phyloP scores from a whole-genome alignment of 1,139 yeast species.

The Kodamaea ohmeri region DNA sequence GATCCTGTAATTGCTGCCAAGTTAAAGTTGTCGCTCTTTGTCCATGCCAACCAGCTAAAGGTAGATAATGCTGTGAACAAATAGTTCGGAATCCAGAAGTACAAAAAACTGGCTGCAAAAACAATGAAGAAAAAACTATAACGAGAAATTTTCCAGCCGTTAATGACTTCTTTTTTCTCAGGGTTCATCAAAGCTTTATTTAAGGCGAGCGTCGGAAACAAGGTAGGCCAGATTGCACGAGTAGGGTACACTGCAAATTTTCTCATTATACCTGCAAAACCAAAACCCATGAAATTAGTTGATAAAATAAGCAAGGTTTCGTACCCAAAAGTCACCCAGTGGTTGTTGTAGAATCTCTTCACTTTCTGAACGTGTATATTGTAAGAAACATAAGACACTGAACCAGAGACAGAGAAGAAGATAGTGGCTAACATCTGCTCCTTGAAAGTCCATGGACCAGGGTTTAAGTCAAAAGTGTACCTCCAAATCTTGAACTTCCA shows the following conservation, averaged over 20 bases:
- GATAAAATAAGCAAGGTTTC: constrained; percentile 16
- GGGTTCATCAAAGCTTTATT: constrained; percentile 20
- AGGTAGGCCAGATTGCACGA: constrained; percentile 18
- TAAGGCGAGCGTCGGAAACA: constrained; percentile 20
- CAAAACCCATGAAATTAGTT: constrained; percentile 23
- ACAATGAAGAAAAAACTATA: constrained; percentile 16
- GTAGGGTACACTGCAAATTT: constrained; percentile 19
- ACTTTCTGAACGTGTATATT: constrained; percentile 21
- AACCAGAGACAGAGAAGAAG: constrained; percentile 18
- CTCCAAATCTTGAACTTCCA: constrained; percentile 18
- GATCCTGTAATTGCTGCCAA: constrained; percentile 19
- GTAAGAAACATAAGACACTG: constrained; percentile 13
- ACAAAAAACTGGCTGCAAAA: constrained; percentile 15
- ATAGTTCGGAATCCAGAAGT: constrained; percentile 21
- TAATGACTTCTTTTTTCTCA: constrained; percentile 17
- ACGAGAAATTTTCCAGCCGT: constrained; percentile 22
- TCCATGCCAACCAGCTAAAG: constrained; percentile 24
- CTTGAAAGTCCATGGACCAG: constrained; percentile 25
- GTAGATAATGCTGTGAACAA: constrained; percentile 18
- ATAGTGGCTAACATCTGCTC: constrained; percentile 23
- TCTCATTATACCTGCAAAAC: constrained; percentile 22
- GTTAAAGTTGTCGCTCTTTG: constrained; percentile 18
- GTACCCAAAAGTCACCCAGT: constrained; percentile 20
- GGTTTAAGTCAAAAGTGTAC: constrained; percentile 20
- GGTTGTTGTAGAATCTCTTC: constrained; percentile 14